Evolutionary conservation across 2,329 filamentous ascomycete genomes (phyloP).

Genomic region (Nectriaceae sp.): DNA sequence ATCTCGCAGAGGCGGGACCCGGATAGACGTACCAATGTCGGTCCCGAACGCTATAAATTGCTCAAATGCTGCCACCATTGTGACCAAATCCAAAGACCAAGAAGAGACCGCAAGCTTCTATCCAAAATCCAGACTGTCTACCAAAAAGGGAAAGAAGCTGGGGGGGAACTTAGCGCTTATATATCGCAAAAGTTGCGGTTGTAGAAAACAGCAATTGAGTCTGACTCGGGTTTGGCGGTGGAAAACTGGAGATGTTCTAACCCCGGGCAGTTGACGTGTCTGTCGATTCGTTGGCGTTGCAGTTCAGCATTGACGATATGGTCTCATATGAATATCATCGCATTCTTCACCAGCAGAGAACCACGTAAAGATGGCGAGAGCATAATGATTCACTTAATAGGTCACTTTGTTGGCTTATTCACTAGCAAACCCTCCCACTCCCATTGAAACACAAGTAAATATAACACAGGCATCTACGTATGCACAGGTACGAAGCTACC

Average conservation of each 20-base stretch:
- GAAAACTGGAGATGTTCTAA: no score
- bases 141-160: no score
- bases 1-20: neutral
- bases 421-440: neutral
- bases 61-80: slow-evolving; percentile 31
- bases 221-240: neutral
- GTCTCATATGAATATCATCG: neutral
- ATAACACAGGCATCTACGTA: slow-evolving; percentile 31
- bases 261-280: neutral
- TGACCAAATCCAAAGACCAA: neutral
- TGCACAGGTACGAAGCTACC: slow-evolving; percentile 29
- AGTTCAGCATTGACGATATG: neutral
- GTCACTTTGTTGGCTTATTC: neutral
- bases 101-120: no score
- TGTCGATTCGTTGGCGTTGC: neutral
- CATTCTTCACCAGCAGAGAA: neutral
- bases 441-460: slow-evolving; percentile 24
- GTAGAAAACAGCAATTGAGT: no score
- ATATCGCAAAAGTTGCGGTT: no score
- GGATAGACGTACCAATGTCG: slow-evolving; percentile 43
- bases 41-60: slow-evolving; percentile 48
- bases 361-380: no score
- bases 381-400: neutral
- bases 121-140: no score
- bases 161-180: no score